Evolutionary conservation across 352 stramenopile species (phyloP), one percentile per base, ranked within the genome.

Genomic region (Globisporangium paddicum): DNA sequence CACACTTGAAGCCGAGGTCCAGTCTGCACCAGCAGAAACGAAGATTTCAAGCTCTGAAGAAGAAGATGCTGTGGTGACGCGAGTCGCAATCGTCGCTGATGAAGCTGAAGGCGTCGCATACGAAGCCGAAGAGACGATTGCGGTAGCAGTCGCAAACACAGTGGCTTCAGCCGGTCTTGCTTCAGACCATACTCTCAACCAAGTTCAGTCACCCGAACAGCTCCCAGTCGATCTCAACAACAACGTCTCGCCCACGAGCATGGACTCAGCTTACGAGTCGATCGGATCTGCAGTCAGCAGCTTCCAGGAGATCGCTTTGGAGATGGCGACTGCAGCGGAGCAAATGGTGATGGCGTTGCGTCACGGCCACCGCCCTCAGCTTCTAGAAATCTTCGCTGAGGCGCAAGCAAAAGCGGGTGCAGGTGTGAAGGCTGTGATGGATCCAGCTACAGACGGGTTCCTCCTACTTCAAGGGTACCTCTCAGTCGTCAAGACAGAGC

Each of bases 331-430:
- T 40, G 58, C 58, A 0, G 21, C 35, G 3, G 50, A 64, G 41
- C 58, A 60, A 40, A 35, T 64, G 32, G 58, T 60, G 21, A 4
- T 23, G 1, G 58, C 53, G 18, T 19, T 64, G 21, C 41, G 42
- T n/a, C 23, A 42, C 5, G 58, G 51, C 1, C 50, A 34, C 2
- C 45, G 26, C 7, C 58, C 58, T 38, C 51, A 47, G 14, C 19
- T 48, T 4, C 34, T 41, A n/a, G 40, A 5, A 5, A 28, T 42
- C 3, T 2, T 60, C 9, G 21, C 49, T 21, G 21, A 21, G 8
- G 49, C 40, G 21, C 47, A 26, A 11, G 21, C 18, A 16, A 35
- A 45, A 49, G 5, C 40, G 7, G 30, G n/a, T 1, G 35, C 25
- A 2, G 37, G 25, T 5, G 19, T 45, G 46, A 46, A 32, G 19